Evolutionary conservation across 192 early-diverging fungal species (phyloP).

Genomic region (Gryganskiella cystojenkinii): DNA sequence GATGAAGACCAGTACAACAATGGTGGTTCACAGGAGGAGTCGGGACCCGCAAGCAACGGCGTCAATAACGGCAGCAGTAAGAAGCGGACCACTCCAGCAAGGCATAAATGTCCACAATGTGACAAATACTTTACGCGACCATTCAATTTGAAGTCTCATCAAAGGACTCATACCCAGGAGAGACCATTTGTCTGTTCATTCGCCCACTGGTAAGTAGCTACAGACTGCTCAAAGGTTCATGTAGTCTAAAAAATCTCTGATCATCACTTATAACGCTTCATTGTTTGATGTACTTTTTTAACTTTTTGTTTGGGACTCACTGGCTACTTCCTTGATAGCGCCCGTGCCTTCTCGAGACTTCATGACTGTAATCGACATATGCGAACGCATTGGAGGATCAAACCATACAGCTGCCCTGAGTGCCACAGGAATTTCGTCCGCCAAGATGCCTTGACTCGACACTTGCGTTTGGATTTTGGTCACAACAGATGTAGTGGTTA

Average conservation of each 20-base stretch:
- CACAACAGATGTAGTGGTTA: slow-evolving; percentile 51
- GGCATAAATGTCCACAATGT: slow-evolving; percentile 74
- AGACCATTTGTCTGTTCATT: slow-evolving; percentile 75
- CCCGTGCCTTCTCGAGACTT: slow-evolving; percentile 71
- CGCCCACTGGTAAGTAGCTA: slow-evolving; percentile 58
- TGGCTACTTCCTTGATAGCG: slow-evolving; percentile 8
- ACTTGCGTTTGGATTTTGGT: slow-evolving; percentile 46
- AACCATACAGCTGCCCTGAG: slow-evolving; percentile 78
- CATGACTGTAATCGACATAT: slow-evolving; percentile 82
- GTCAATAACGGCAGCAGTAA: slow-evolving; percentile 52
- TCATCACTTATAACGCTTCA: too few relatives aligned
- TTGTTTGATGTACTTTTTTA: neutral
- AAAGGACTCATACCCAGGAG: slow-evolving; percentile 81
- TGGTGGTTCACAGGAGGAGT: neutral
- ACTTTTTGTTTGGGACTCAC: too few relatives aligned
- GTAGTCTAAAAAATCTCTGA: too few relatives aligned
- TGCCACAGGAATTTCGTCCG: slow-evolving; percentile 77
- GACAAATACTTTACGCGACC: slow-evolving; percentile 85
- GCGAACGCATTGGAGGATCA: slow-evolving; percentile 79
- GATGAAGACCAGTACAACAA: neutral
- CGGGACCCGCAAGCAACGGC: neutral
- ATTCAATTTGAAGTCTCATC: slow-evolving; percentile 90
- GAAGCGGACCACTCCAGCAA: slow-evolving; percentile 46
- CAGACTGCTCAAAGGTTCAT: too few relatives aligned
- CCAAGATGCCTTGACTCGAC: slow-evolving; percentile 47